Conservation (phyloP, 768 basidiomycete genomes). For the Thelephora ganbajun region DNA sequence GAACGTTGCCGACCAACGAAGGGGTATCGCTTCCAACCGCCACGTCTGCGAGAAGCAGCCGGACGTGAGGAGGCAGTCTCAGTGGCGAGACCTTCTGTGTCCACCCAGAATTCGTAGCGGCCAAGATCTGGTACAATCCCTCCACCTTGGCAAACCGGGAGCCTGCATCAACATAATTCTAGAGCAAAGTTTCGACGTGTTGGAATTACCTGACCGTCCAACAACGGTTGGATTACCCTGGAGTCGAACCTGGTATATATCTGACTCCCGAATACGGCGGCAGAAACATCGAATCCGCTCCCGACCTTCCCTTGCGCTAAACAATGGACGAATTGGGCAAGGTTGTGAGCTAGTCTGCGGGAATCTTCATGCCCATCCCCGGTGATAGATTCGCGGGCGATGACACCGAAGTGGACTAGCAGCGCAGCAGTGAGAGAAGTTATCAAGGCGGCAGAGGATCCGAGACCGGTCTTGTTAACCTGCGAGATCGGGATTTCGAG, state of each 20-base stretch:
- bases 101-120: constrained; percentile 59
- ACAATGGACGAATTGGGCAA: constrained; percentile 91
- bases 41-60: constrained; percentile 88
- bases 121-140: constrained; percentile 37
- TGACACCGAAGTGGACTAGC: constrained; percentile 57
- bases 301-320: constrained; percentile 97
- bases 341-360: constrained; percentile 69
- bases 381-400: constrained; percentile 35
- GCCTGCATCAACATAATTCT: neutral
- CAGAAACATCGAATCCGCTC: constrained; percentile 91
- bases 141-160: constrained; percentile 8
- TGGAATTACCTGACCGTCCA: constrained; percentile 38
- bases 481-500: constrained; percentile 55
- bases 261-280: constrained; percentile 91
- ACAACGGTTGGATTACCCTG: constrained; percentile 46
- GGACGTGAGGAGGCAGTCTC: constrained; percentile 68
- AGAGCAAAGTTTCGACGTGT: constrained; percentile 1
- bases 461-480: constrained; percentile 98
- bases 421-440: constrained; percentile 86
- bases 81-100: constrained; percentile 57
- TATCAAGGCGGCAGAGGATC: constrained; percentile 93
- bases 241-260: constrained; percentile 83
- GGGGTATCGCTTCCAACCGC: constrained; percentile 95
- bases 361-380: constrained; percentile 18
- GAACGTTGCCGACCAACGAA: constrained; percentile 80